phyloP scores from a whole-genome alignment of 495 filamentous ascomycete species.

The Aspergillus conjunctus region DNA sequence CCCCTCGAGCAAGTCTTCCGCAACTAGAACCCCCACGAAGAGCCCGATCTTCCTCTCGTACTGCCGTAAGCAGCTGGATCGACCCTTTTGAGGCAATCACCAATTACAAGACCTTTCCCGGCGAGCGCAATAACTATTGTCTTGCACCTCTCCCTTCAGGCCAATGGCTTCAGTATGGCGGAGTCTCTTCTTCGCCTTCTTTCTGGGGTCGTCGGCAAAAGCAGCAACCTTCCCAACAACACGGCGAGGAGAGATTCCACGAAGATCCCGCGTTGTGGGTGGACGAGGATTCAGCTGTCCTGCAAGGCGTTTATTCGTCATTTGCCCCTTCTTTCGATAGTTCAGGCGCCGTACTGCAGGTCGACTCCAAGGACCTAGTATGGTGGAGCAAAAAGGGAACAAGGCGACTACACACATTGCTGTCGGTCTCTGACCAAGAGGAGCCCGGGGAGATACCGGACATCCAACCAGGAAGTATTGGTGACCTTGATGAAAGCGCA shows the following conservation, averaged over 20 bases:
- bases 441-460: slow-evolving; percentile 39
- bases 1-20: slow-evolving; percentile 66
- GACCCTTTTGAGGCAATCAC: slow-evolving; percentile 47
- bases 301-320: slow-evolving; percentile 81
- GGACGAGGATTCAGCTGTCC: slow-evolving; percentile 56
- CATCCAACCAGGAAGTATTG: slow-evolving; percentile 48
- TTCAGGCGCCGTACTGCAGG: slow-evolving; percentile 69
- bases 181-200: slow-evolving; percentile 44
- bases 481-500: slow-evolving; percentile 48
- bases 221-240: slow-evolving; percentile 27
- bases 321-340: slow-evolving; percentile 87
- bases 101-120: slow-evolving; percentile 38
- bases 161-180: slow-evolving; percentile 50
- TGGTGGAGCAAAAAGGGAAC: slow-evolving; percentile 85
- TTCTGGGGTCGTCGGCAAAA: slow-evolving; percentile 48
- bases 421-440: slow-evolving; percentile 45
- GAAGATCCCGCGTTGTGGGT: slow-evolving; percentile 40
- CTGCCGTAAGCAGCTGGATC: slow-evolving; percentile 37
- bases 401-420: slow-evolving; percentile 55
- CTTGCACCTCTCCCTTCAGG: slow-evolving; percentile 44
- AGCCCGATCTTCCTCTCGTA: slow-evolving; percentile 32
- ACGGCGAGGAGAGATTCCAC: slow-evolving; percentile 23
- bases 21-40: slow-evolving; percentile 66
- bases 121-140: slow-evolving; percentile 45
- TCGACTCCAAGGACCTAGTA: slow-evolving; percentile 68